A percentile compares a stretch with the other conserved stretches of the same genome.
These are phyloP conservation scores for Priceomyces castillae DNA, from an alignment of 805 yeast genomes.

Conservation along the genomic window DNA sequence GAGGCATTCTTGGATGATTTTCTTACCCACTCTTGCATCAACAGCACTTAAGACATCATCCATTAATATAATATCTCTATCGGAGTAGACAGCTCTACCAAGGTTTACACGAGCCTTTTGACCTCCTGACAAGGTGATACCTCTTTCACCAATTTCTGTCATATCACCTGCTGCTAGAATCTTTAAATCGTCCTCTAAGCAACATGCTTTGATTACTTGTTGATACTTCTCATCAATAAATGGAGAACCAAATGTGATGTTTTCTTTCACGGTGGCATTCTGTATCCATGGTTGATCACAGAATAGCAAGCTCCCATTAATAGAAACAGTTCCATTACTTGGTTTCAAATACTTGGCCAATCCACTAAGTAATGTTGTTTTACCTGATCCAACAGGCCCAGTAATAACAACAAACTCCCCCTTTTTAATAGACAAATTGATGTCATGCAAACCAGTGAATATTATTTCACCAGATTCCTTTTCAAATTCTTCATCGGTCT, in stretches of 20 bases:
- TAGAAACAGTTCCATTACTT: conserved; percentile 45
- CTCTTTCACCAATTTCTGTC: conserved; percentile 81
- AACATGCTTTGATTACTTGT: conserved; percentile 58
- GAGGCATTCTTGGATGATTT: conserved; percentile 67
- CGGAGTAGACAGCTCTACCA: conserved; percentile 73
- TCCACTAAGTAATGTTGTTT: conserved; percentile 67
- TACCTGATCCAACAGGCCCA: conserved; percentile 81
- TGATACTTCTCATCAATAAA: conserved; percentile 50
- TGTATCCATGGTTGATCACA: conserved; percentile 80
- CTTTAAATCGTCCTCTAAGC: conserved; percentile 59
- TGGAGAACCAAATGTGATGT: conserved; percentile 63
- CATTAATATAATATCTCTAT: conserved; percentile 61
- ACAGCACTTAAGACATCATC: conserved; percentile 83
- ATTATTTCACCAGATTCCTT: background rate
- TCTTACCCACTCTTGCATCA: conserved; percentile 80
- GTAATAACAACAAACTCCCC: conserved; percentile 75
- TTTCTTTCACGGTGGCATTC: conserved; percentile 71
- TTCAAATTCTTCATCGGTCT: background rate
- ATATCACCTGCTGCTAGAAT: conserved; percentile 67
- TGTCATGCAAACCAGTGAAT: conserved; percentile 39
- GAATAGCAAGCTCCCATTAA: conserved; percentile 50
- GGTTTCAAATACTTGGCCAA: conserved; percentile 67
- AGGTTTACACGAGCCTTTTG: conserved; percentile 77
- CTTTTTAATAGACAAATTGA: conserved; percentile 50
- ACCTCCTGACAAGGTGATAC: conserved; percentile 83